Evolutionary conservation across 305 asterid species (phyloP).

Genomic region (Salvia sclarea): DNA sequence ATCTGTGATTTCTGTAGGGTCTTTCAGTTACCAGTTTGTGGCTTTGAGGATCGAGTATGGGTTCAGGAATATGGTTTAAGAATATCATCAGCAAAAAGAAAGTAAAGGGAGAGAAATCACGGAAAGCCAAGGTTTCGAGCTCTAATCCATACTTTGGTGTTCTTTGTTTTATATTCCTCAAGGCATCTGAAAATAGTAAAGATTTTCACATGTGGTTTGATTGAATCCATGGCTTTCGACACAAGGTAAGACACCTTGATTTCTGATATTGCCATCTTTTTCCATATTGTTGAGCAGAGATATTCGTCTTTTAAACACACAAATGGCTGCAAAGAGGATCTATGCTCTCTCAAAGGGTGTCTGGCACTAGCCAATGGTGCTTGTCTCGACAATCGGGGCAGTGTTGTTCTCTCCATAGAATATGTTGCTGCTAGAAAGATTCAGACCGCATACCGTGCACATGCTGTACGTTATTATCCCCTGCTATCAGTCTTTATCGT

Average conservation of each 20-base stretch:
- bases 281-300: conserved; percentile 42
- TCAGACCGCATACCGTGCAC: conserved; percentile 79
- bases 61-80: conserved; percentile 80
- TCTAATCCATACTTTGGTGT: conserved; percentile 5
- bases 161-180: background rate
- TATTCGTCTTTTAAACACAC: conserved; percentile 43
- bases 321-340: conserved; percentile 39
- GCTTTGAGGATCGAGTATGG: conserved; percentile 49
- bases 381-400: conserved; percentile 37
- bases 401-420: conserved; percentile 43
- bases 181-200: background rate
- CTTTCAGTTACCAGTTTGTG: conserved; percentile 18
- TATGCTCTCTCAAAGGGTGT: conserved; percentile 36
- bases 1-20: conserved; percentile 35
- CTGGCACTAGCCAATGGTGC: conserved; percentile 34
- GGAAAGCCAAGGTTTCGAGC: conserved; percentile 52
- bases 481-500: background rate
- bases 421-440: conserved; percentile 77
- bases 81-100: conserved; percentile 68
- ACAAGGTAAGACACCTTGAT: background rate
- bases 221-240: background rate
- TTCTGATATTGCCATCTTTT: conserved; percentile 21
- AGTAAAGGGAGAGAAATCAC: conserved; percentile 47
- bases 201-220: background rate
- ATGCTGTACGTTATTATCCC: conserved; percentile 47